These are phyloP conservation scores for Apiotrichum gamsii DNA, from an alignment of 1,284 basidiomycete genomes.

Conservation along the genomic window DNA sequence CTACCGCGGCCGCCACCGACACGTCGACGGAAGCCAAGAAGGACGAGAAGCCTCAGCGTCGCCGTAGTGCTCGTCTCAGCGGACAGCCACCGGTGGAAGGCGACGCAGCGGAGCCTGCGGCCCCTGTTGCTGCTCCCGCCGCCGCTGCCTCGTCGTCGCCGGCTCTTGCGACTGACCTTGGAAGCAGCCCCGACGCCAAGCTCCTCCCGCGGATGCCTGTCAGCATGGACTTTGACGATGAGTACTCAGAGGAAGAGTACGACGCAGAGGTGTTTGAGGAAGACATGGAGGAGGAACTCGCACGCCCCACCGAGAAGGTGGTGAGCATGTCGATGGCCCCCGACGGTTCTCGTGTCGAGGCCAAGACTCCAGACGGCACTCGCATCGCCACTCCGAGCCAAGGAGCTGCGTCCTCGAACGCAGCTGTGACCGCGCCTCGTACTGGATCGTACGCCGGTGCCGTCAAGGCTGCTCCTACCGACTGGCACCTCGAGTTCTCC, in stretches of 20 bases:
- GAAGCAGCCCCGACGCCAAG: conserved; percentile 9
- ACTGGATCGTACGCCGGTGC: conserved; percentile 83
- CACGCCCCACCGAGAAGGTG: conserved; percentile 62
- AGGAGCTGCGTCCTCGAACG: conserved; percentile 22
- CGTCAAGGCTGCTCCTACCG: conserved; percentile 79
- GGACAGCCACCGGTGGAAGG: conserved; percentile 52
- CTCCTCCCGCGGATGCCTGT: conserved; percentile 32
- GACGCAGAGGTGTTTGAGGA: conserved; percentile 52
- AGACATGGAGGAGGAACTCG: conserved; percentile 54
- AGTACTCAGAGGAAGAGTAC: conserved; percentile 71
- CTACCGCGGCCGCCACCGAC: conserved; percentile 9
- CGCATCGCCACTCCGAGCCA: conserved; percentile 76
- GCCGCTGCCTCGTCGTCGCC: background rate
- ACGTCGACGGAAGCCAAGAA: conserved; percentile 4
- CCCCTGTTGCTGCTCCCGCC: conserved; percentile 2
- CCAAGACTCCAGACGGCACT: conserved; percentile 93
- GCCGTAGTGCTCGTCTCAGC: conserved; percentile 75
- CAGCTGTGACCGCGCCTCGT: conserved; percentile 41
- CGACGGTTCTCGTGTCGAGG: conserved; percentile 87
- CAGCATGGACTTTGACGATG: conserved; percentile 48
- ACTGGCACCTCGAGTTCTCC: conserved; percentile 95
- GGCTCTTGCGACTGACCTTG: background rate
- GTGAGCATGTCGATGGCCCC: conserved; percentile 75
- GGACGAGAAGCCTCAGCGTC: conserved; percentile 47
- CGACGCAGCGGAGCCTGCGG: background rate